Evolutionary conservation across 495 filamentous ascomycete genomes (phyloP), one percentile per base, ranked within the genome.

Genomic region (Penicillium subrubescens): DNA sequence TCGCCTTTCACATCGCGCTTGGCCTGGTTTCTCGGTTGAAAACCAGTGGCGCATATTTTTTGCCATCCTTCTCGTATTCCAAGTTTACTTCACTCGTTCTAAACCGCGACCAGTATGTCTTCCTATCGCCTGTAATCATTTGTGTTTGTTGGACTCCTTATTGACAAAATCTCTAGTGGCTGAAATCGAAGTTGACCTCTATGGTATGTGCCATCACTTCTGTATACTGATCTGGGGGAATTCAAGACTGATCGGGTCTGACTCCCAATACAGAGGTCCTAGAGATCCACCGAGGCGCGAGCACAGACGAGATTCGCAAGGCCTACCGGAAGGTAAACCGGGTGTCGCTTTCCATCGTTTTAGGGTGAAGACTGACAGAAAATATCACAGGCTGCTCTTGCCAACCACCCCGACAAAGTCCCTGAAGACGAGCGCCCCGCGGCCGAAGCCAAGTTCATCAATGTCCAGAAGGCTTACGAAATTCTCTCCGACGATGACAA

Each of bases 401-500:
- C 89, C 69, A 90, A 89, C 71, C 95, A 99, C 72, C 95, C 95
- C 37, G 95, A 99, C 79, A 99, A 99, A 82, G 95, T 98, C 57
- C 84, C 93, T 67, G 92, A 96, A 78, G 85, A 88, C 29, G 88
- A 94, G 68, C 90, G 95, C 58, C 90, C 84, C 64, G 87, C 87
- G 57, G 92, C 95, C 37, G 94, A 97, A 70, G 83, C 89, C 69
- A 92, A 87, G 64, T 99, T 99, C 86, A 98, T 98, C 78, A 79
- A 86, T 53, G 87, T 97, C 48, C 92, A 90, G 55, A 89, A 95
- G 81, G 95, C 95, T 63, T 99, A 98, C 81, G 95, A 99, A 74
- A 97, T 98, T 72, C 92, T 99, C 52, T 89, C 89, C 77, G 94
- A 99, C 83, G 96, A 97, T 57, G 88, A 97, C 33, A 97, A 96